Conservation (phyloP, 129 eudicot species). For the Ambrosia artemisiifolia region DNA sequence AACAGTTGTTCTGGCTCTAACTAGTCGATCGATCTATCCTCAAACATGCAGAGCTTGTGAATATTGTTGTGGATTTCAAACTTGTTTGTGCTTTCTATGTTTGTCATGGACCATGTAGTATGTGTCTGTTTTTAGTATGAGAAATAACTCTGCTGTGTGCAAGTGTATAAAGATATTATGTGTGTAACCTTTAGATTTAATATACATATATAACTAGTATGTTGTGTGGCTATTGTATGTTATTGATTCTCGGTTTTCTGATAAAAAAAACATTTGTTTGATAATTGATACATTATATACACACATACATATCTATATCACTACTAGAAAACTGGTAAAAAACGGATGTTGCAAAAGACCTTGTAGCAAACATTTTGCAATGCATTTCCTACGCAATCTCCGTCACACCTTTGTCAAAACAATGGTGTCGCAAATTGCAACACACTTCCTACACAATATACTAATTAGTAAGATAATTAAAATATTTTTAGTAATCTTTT, state of each 20-base stretch:
- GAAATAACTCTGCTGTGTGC: neutral
- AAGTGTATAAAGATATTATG: conserved; percentile 3
- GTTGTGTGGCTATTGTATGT: neutral
- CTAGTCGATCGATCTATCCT: neutral
- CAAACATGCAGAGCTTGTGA: neutral
- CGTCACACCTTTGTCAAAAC: too few species aligned
- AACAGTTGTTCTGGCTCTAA: conserved; percentile 4
- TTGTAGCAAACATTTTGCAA: too few species aligned
- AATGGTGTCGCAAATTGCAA: too few species aligned
- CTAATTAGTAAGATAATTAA: too few species aligned
- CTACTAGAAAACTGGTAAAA: too few species aligned
- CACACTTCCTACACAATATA: too few species aligned
- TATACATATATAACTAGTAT: neutral
- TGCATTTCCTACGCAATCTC: too few species aligned
- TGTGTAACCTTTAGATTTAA: neutral
- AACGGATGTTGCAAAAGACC: too few species aligned
- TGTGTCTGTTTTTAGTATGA: neutral
- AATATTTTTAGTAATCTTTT: too few species aligned
- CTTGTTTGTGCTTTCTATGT: neutral
- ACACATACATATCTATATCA: too few species aligned
- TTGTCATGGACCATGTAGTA: neutral
- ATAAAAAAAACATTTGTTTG: too few species aligned
- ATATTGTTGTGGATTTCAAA: conserved; percentile 12
- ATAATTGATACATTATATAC: too few species aligned
- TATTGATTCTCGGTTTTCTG: neutral